Evolutionary conservation across 2,329 filamentous ascomycete genomes (phyloP), one percentile per base, ranked within the genome.

Genomic region (Penicillium occitanis): DNA sequence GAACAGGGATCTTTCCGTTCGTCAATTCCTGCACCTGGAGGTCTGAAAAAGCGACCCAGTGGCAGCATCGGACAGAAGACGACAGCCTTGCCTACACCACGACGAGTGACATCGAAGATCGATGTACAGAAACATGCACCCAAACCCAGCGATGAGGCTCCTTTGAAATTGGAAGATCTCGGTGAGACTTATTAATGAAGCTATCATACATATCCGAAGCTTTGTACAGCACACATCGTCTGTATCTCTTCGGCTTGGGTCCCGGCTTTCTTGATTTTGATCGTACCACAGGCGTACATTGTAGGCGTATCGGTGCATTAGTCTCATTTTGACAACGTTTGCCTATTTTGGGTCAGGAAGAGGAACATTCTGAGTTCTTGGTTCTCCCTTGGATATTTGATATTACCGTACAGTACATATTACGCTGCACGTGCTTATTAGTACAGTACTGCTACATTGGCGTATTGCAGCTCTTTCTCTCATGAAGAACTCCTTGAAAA

Each of bases 111-210:
- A 63, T 73, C 75, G 25, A 76, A 74, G 28, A 66, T 77, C 53
- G 69, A 73, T 66, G 70, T 72, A 44, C 68, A 69, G 67, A 75
- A 78, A 63, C 77, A 81, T 64, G 76, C 81, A 68, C 84, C 84
- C 80, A 79, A 81, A 35, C 82, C 81, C 19, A 79, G 83, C 10
- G 78, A 61, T 25, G 66, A 78, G 63, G 74, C 80, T 66, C 80
- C 82, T 63, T 77, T 84, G 69, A 83, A 83, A 71, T 77, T 84
- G 72, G 84, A 79, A 74, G 83, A 84, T 66, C 77, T 86, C 55
- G 85, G 85, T 50, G 85, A 87, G 76, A 86, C 84, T n/a, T 87
- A 83, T 74, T 87, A 78, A 76, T 58, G 51, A 46, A 55, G 42
- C 33, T 50, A 28, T 53, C 60, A 22, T 42, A 42, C 22, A 25